Percentiles rank a stretch among this genome's conserved stretches.
Conservation (phyloP, 352 stramenopile species). For the Globisporangium iwayamae region DNA sequence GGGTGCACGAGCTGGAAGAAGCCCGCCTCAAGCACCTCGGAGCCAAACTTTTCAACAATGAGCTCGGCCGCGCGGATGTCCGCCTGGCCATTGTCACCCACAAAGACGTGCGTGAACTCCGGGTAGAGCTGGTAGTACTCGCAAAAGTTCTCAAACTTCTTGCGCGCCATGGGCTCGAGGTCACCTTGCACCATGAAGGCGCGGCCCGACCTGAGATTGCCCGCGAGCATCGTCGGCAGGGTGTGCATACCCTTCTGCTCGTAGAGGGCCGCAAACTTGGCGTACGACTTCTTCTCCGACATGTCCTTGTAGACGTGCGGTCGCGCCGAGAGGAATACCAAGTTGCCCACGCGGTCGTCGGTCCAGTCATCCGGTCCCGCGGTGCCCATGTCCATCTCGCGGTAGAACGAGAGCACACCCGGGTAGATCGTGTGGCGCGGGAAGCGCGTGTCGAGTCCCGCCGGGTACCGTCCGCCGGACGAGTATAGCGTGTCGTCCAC, state of each 20-base stretch:
- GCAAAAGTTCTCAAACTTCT: constrained; percentile 95
- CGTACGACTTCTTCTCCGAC: constrained; percentile 96
- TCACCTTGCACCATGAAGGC: constrained; percentile 96
- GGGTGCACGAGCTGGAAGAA: constrained; percentile 92
- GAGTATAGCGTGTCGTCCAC: constrained; percentile 98
- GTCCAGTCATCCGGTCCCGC: constrained; percentile 88
- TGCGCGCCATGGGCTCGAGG: constrained; percentile 94
- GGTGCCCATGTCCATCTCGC: constrained; percentile 95
- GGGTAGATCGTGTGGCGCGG: constrained; percentile 94
- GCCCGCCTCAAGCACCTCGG: constrained; percentile 58
- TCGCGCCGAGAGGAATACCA: constrained; percentile 97
- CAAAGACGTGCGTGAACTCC: constrained; percentile 98
- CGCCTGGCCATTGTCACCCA: constrained; percentile 97
- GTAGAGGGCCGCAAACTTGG: constrained; percentile 94
- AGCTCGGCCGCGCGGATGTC: constrained; percentile 90
- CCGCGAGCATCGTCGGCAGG: constrained; percentile 92
- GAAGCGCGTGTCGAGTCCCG: constrained; percentile 93
- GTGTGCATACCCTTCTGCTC: constrained; percentile 94
- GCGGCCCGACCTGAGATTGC: constrained; percentile 91
- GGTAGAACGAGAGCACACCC: constrained; percentile 97
- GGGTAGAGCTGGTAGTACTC: constrained; percentile 97
- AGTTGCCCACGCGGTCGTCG: constrained; percentile 90
- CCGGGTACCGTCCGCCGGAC: constrained; percentile 94
- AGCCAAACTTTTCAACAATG: constrained; percentile 76
- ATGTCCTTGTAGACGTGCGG: constrained; percentile 99